phyloP scores from a whole-genome alignment of 164 flowering plant genomes.

The Cinnamomum chago region DNA sequence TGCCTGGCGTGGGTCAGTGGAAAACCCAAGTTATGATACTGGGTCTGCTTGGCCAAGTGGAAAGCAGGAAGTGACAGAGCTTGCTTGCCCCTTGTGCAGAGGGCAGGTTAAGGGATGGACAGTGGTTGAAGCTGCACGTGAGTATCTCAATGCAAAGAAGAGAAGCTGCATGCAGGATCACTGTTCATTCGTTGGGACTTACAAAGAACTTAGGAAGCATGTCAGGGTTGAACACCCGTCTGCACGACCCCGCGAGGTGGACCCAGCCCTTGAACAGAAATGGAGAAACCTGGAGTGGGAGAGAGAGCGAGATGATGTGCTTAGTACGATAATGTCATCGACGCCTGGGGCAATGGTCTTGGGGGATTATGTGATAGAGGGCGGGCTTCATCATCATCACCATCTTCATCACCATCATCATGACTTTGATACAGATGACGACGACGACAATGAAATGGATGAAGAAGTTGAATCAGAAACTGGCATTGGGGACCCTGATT shows the following conservation, averaged over 20 bases:
- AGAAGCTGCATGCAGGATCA: conserved; percentile 41
- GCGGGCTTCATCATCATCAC: conserved; percentile 10
- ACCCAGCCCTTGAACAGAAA: conserved; percentile 38
- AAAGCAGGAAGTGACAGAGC: conserved; percentile 25
- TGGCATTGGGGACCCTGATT: conserved; percentile 25
- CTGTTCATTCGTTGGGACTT: conserved; percentile 39
- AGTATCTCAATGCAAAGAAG: conserved; percentile 35
- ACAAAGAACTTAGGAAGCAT: conserved; percentile 39
- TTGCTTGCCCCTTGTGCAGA: conserved; percentile 48
- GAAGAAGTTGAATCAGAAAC: conserved; percentile 20
- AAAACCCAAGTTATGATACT: conserved; percentile 2
- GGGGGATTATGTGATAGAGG: conserved; percentile 53
- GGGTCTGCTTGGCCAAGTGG: background rate
- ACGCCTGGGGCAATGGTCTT: conserved; percentile 48
- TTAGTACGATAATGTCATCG: conserved; percentile 46
- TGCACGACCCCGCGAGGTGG: conserved; percentile 42
- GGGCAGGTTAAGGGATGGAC: conserved; percentile 53
- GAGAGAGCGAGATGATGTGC: conserved; percentile 46
- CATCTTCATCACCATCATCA: conserved; percentile 13
- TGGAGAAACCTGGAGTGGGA: conserved; percentile 46
- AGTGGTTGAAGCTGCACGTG: conserved; percentile 44
- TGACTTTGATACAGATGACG: conserved; percentile 23
- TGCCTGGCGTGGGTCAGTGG: conserved; percentile 1
- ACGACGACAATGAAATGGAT: conserved; percentile 3
- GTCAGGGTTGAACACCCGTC: conserved; percentile 37